phyloP scores from a whole-genome alignment of 2,329 filamentous ascomycete genomes.

The Pseudogymnoascus sp. region DNA sequence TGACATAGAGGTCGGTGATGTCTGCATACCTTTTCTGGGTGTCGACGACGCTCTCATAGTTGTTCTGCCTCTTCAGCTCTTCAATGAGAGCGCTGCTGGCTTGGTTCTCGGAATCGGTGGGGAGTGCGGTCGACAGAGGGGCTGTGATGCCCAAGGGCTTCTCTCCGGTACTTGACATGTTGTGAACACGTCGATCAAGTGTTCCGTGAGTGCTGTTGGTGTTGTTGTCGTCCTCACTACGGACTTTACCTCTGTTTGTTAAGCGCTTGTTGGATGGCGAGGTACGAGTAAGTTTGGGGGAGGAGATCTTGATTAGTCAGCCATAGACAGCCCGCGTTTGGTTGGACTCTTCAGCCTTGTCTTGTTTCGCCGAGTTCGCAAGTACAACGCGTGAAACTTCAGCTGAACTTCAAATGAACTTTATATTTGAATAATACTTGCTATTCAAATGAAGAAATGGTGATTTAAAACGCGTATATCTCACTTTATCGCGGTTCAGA shows the following conservation, averaged over 20 bases:
- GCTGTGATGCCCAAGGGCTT: slow-evolving; percentile 61
- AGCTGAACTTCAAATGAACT: not conserved
- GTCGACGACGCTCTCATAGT: slow-evolving; percentile 78
- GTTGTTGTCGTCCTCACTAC: not conserved
- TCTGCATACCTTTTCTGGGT: slow-evolving; percentile 66
- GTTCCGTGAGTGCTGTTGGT: slow-evolving; percentile 1
- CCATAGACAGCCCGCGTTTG: not conserved
- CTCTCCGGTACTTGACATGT: slow-evolving; percentile 24
- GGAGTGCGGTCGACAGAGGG: slow-evolving; percentile 70
- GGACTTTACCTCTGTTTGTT: slow-evolving; percentile 4
- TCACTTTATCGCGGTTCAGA: not conserved
- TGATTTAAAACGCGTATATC: not conserved
- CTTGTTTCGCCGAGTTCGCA: not conserved
- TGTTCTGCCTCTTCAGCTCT: slow-evolving; percentile 82
- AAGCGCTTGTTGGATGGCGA: not conserved
- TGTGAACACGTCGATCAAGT: slow-evolving; percentile 9
- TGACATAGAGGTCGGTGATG: not conserved
- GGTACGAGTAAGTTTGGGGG: slow-evolving; percentile 4
- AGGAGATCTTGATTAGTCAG: slow-evolving; percentile 1
- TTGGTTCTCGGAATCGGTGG: slow-evolving; percentile 68
- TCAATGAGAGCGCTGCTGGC: slow-evolving; percentile 73
- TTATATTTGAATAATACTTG: not conserved
- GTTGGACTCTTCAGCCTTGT: not conserved
- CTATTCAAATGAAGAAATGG: not conserved
- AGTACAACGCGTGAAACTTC: not conserved